These are phyloP conservation scores for Colletotrichum shisoi DNA, from an alignment of 2,329 filamentous ascomycete species.

Conservation along the genomic window DNA sequence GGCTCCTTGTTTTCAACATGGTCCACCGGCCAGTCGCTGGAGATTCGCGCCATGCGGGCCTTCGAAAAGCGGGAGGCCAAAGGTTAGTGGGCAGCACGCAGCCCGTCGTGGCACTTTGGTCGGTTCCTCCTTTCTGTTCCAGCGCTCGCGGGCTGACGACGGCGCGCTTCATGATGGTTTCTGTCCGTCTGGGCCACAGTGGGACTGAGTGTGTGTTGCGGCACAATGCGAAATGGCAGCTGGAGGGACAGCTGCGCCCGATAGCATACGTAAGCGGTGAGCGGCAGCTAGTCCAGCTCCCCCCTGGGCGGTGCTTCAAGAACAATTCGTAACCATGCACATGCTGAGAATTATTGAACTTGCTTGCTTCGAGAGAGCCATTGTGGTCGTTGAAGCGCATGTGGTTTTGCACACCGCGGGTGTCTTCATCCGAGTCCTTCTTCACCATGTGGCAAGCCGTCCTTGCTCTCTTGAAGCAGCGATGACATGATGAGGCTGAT, in stretches of 20 bases:
- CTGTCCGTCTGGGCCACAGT: neutral
- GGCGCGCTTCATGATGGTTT: conserved; percentile 18
- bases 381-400: neutral
- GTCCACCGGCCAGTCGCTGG: neutral
- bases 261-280: neutral
- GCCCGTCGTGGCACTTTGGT: neutral
- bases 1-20: conserved; percentile 7
- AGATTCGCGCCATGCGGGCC: conserved; percentile 9
- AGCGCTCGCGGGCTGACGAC: conserved; percentile 15
- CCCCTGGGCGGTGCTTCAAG: neutral
- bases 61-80: conserved; percentile 26
- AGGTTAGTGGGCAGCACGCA: neutral
- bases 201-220: neutral
- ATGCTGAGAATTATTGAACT: neutral
- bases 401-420: neutral
- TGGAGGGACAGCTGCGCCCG: neutral
- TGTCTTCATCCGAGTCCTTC: neutral
- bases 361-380: neutral
- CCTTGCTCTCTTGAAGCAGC: neutral
- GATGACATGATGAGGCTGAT: neutral
- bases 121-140: neutral
- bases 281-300: neutral
- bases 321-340: neutral
- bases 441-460: neutral
- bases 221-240: neutral